phyloP scores from a whole-genome alignment of 2,329 filamentous ascomycete species.

The Macrophomina phaseolina region DNA sequence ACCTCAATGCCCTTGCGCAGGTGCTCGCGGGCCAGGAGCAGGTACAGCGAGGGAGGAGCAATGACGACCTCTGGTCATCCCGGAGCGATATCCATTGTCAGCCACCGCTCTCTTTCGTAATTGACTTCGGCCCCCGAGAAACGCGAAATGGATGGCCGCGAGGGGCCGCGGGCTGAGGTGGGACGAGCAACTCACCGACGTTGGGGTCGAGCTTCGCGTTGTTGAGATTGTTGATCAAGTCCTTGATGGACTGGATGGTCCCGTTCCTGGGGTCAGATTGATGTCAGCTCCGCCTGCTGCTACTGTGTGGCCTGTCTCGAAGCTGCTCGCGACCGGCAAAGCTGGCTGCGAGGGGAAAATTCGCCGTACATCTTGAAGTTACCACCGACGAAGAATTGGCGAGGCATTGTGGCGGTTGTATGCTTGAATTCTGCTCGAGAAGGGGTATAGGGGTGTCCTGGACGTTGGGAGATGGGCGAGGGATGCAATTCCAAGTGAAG shows the following conservation, averaged over 20 bases:
- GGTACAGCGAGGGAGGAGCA: conserved; percentile 88
- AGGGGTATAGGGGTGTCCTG: conserved; percentile 5
- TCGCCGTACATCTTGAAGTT: conserved; percentile 96
- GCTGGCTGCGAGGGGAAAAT: conserved; percentile 22
- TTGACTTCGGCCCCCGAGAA: conserved; percentile 26
- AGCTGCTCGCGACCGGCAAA: conserved; percentile 28
- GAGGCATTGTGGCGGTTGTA: conserved; percentile 72
- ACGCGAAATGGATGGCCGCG: background rate
- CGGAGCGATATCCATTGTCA: background rate
- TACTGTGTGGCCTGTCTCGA: background rate
- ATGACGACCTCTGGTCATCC: conserved; percentile 81
- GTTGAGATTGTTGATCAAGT: conserved; percentile 90
- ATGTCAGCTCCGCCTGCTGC: conserved; percentile 27
- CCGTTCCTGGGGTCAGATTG: conserved; percentile 74
- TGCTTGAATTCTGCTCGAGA: background rate
- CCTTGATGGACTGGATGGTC: conserved; percentile 84
- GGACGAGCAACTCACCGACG: conserved; percentile 62
- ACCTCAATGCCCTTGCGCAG: conserved; percentile 80
- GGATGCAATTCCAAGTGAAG: conserved; percentile 10
- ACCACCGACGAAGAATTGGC: conserved; percentile 96
- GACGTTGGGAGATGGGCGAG: background rate
- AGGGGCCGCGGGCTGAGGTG: conserved; percentile 14
- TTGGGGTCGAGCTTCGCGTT: conserved; percentile 78
- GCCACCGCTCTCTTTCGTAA: background rate
- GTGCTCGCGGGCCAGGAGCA: conserved; percentile 81